phyloP scores from a whole-genome alignment of 257 asterid species.

The Fraxinus anomala region DNA sequence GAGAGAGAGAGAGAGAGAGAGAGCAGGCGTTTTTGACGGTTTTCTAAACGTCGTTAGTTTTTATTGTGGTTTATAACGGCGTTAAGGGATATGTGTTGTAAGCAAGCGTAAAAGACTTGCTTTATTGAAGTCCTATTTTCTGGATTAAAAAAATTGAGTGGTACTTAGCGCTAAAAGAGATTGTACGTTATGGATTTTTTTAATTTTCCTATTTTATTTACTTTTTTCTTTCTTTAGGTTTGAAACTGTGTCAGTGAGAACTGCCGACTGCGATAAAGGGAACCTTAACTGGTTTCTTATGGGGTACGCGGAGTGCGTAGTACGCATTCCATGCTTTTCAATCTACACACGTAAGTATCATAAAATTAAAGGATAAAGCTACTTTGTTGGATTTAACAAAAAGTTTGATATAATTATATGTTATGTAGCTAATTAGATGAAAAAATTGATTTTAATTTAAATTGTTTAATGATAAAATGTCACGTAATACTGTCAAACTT shows the following conservation, averaged over 20 bases:
- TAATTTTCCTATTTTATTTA: neutral
- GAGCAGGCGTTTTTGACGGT: constrained; percentile 38
- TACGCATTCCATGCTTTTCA: constrained; percentile 51
- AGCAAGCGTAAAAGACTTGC: neutral
- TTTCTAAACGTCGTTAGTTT: constrained; percentile 44
- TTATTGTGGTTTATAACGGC: constrained; percentile 36
- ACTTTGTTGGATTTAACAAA: no score
- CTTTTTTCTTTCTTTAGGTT: no score
- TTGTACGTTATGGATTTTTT: constrained; percentile 18
- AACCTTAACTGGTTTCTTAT: constrained; percentile 36
- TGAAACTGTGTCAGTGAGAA: neutral
- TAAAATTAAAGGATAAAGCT: no score
- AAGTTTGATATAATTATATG: no score
- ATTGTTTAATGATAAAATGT: no score
- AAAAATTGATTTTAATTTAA: no score
- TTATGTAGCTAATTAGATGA: no score
- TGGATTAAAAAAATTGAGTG: no score
- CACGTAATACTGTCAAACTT: no score
- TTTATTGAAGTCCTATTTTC: no score
- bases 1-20: constrained; percentile 20
- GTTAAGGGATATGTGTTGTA: constrained; percentile 30
- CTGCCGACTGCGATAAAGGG: constrained; percentile 7
- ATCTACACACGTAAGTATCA: constrained; percentile 31
- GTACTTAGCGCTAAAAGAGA: constrained; percentile 18
- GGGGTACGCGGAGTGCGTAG: constrained; percentile 55